phyloP scores from a whole-genome alignment of 352 stramenopile species.

The Phytophthora litchii region DNA sequence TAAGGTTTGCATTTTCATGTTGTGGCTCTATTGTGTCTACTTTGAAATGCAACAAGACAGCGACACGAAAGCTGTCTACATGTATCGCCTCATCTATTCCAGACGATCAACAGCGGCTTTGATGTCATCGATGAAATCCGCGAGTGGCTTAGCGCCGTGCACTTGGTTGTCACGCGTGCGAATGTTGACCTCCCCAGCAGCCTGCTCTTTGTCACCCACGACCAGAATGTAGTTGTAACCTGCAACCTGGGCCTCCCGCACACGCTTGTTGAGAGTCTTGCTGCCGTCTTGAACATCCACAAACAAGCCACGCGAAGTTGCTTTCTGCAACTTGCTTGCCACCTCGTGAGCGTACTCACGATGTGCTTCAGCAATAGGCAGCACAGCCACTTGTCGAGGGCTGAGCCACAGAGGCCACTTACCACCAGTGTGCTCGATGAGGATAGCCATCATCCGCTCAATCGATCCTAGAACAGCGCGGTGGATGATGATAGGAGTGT shows the following conservation, averaged over 20 bases:
- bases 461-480: conserved; percentile 96
- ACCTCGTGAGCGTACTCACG: conserved; percentile 68
- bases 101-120: conserved; percentile 62
- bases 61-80: neutral
- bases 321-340: conserved; percentile 43
- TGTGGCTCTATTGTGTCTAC: conserved; percentile 33
- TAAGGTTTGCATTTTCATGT: conserved; percentile 24
- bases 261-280: conserved; percentile 88
- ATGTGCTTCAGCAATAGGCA: conserved; percentile 74
- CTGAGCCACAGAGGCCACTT: conserved; percentile 98
- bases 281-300: conserved; percentile 77
- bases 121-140: conserved; percentile 60
- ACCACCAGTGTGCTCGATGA: conserved; percentile 96
- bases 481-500: conserved; percentile 98
- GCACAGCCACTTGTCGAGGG: conserved; percentile 76
- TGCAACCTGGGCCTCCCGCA: conserved; percentile 80
- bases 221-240: conserved; percentile 90
- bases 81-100: conserved; percentile 45
- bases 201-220: conserved; percentile 75
- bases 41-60: conserved; percentile 7
- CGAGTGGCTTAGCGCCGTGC: conserved; percentile 65
- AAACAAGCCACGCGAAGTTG: conserved; percentile 42
- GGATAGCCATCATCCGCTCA: conserved; percentile 98
- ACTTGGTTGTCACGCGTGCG: conserved; percentile 86
- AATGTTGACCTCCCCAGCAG: conserved; percentile 63